Conservation (phyloP, 2,329 filamentous ascomycete species). For the Aschersonia sp. region DNA sequence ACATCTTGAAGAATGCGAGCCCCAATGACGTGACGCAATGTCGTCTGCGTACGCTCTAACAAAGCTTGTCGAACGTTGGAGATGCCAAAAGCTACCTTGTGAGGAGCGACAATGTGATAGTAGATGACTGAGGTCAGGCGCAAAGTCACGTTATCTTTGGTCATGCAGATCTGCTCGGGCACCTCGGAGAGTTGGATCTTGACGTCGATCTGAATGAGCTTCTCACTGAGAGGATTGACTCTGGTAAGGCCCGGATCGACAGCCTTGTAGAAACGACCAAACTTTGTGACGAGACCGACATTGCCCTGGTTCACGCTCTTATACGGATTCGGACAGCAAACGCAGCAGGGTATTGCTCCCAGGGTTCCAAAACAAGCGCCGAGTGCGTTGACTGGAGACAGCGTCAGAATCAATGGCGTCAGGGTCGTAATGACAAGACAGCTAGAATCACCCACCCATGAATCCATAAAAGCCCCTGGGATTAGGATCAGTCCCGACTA, state of each 20-base stretch:
- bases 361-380: constrained; percentile 62
- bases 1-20: constrained; percentile 93
- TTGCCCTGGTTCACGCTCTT: constrained; percentile 86
- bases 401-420: neutral
- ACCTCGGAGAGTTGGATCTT: constrained; percentile 99
- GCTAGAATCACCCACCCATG: constrained; percentile 52
- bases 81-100: constrained; percentile 96
- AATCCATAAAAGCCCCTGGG: constrained; percentile 78
- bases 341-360: constrained; percentile 82
- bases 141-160: constrained; percentile 95
- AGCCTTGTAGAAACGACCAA: constrained; percentile 85
- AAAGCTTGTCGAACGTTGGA: constrained; percentile 91
- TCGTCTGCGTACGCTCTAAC: constrained; percentile 94
- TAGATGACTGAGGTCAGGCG: constrained; percentile 95
- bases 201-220: constrained; percentile 83
- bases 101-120: constrained; percentile 90
- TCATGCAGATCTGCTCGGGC: constrained; percentile 95
- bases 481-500: constrained; percentile 49
- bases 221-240: constrained; percentile 90
- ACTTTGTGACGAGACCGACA: constrained; percentile 90
- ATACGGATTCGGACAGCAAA: constrained; percentile 90
- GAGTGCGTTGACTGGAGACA: constrained; percentile 51
- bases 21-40: constrained; percentile 89
- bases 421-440: neutral
- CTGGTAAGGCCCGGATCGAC: constrained; percentile 95